These are phyloP conservation scores for Pythium brachiatum DNA, from an alignment of 352 stramenopile genomes.

Conservation along the genomic window DNA sequence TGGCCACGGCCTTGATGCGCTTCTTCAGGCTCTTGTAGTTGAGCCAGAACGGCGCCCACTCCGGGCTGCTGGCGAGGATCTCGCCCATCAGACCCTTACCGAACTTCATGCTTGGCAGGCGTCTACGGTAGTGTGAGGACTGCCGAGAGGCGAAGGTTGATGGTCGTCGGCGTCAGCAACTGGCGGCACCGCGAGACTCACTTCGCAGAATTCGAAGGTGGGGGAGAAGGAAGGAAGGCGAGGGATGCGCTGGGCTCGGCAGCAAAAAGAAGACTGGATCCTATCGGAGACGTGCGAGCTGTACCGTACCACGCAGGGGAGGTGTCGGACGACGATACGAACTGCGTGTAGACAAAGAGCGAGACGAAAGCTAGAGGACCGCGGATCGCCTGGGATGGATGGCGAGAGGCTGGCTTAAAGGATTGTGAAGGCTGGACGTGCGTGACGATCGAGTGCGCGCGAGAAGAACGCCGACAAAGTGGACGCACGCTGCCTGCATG, in stretches of 20 bases:
- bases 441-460: background rate
- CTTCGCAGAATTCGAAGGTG: background rate
- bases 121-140: background rate
- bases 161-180: background rate
- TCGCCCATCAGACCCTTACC: constrained; percentile 69
- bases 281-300: background rate
- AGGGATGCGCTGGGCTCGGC: background rate
- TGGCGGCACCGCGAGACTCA: background rate
- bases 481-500: background rate
- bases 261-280: constrained; percentile 2
- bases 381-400: background rate
- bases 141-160: background rate
- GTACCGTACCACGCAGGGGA: background rate
- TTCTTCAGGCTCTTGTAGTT: constrained; percentile 88
- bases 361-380: too few relatives aligned
- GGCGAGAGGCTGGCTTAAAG: background rate
- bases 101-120: constrained; percentile 70
- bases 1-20: constrained; percentile 72
- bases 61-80: constrained; percentile 72
- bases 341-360: background rate
- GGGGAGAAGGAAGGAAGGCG: background rate
- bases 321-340: background rate
- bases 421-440: background rate
- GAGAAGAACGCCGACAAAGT: background rate
- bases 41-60: constrained; percentile 85